Base-by-base conservation (phyloP, 306 rosid species). In the Malus sieversii region DNA sequence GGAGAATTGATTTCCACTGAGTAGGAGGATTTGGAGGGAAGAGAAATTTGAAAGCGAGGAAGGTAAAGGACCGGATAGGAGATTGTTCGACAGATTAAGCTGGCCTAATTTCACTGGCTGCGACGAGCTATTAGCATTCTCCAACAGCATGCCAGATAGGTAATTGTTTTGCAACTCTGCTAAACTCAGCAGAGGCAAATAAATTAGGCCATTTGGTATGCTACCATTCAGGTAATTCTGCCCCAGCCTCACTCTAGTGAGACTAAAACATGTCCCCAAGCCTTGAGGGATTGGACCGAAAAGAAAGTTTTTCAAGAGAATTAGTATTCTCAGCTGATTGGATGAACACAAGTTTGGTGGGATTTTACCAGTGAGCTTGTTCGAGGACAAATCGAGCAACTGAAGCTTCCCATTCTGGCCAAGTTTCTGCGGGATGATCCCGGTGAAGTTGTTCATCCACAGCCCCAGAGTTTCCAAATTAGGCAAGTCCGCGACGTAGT, bases 371-470 rank as follows among this genome's bases (percentile, higher is more conserved):
- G 98, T 91, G 84, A 93, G 93, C 84, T 91, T 93, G 77, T 91
- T 93, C 15, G 98, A 81, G 8, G 98, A 93, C 90, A 93, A 87
- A 53, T 93, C 97, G n/a, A 93, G 86, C n/a, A 70, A 15, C 58
- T 84, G 89, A 14, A 93, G 89, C 77, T 86, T 91, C 78, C 92
- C 93, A 58, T 74, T 89, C 13, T 75, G 83, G 72, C 98, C 98
- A 4, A 93, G 98, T 46, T 75, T 84, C 80, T 82, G 72, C 1
- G 98, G 98, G 23, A 93, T 89, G 68, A 79, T 87, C 69, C 98
- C 97, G 0, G 95, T 91, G 85, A 93, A 93, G 85, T 90, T 91
- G 93, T 93, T 93, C 93, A 67, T 87, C 97, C 95, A 93, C 48
- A 93, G 84, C 18, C 72, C 86, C 62, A 93, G 88, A 4, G 87